Base-by-base conservation (phyloP, 2,329 filamentous ascomycete species). In the Botrytis sinoallii region DNA sequence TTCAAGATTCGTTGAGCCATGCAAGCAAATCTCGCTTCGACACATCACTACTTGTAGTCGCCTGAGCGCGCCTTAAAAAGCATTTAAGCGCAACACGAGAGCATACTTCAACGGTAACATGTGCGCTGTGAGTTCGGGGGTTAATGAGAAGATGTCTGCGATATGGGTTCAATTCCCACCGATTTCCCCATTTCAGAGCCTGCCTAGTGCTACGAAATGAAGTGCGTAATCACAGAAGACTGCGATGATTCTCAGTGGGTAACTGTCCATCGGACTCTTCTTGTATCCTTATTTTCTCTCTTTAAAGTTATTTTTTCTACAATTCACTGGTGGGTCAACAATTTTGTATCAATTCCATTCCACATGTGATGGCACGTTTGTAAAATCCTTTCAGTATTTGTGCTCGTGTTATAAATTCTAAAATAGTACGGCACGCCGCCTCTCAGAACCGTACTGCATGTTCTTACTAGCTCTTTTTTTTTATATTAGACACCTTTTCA, bases 251-350 rank as follows among this genome's bases (percentile, higher is more conserved):
- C 25, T n/a, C 4, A 14, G 10, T 52, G 10, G 10, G 25, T 52
- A 14, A 6, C 1, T 2, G 48, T n/a, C 22, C 25, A 14, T 52
- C 4, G 4, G 22, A 14, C 0, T 25, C 25, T 25, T 12, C 22
- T n/a, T 14, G 10, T 12, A 52, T 52, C 10, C 0, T 52, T 52
- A 3, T 52, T 52, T 52, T 52, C 1, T 12, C 0, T 10, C 14
- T 0, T 5, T n/a, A 1, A n/a, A 52, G 1, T n/a, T 9, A 0
- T n/a, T 25, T 52, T 25, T 3, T 14, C 22, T 25, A 52, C 12
- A 12, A 48, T 52, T 52, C 22, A 52, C 25, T 52, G 10, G 4
- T 4, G 5, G 10, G 48, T 14, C 48, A 9, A 52, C 48, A 25
- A 3, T n/a, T 52, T 6, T 52, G 48, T n/a, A 12, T 9, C 14